Evolutionary conservation across 371 early-diverging fungal genomes (phyloP), one percentile per base, ranked within the genome.

Genomic region (Neoconidiobolus thromboides): DNA sequence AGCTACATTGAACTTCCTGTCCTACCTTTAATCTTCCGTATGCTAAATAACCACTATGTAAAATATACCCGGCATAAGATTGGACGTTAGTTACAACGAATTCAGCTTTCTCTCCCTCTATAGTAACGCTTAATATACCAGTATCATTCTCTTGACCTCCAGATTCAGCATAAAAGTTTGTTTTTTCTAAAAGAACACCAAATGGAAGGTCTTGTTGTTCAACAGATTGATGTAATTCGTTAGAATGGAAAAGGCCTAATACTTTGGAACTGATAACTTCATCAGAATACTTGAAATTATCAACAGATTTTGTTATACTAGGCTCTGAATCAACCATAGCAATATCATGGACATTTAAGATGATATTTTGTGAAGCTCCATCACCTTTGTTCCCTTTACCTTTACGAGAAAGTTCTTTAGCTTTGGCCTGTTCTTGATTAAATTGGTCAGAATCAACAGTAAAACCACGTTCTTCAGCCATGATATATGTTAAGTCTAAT

Each of bases 111-210:
- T 26, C 26, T 26, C 26, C 26, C 26, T 26, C 26, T 26, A 26
- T 26, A 64, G 91, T 89, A 49, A 84, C 72, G 43, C 85, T 81
- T 60, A 99, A 79, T 61, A 79, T 76, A 54, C 99, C 99, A n/a
- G 82, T 85, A 69, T 99, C 99, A 64, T 84, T 92, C 66, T 91
- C 87, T 73, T 99, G 99, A 44, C 99, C 99, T 69, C 99, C 99
- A 57, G 82, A 82, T 74, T 99, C 99, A 49, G 95, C 92, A 71
- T 99, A 99, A 67, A 99, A 96, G 82, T 93, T 94, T 62, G 99
- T 96, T 67, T 83, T 80, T 73, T 99, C 96, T 51, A 95, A 80
- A 61, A 99, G 71, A n/a, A 99, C 72, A 62, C 96, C 93, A 65
- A 91, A 83, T 38, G 48, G 48, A 1, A 38, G 46, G 40, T 48